phyloP scores from a whole-genome alignment of 495 filamentous ascomycete species.

The Podospora comata region DNA sequence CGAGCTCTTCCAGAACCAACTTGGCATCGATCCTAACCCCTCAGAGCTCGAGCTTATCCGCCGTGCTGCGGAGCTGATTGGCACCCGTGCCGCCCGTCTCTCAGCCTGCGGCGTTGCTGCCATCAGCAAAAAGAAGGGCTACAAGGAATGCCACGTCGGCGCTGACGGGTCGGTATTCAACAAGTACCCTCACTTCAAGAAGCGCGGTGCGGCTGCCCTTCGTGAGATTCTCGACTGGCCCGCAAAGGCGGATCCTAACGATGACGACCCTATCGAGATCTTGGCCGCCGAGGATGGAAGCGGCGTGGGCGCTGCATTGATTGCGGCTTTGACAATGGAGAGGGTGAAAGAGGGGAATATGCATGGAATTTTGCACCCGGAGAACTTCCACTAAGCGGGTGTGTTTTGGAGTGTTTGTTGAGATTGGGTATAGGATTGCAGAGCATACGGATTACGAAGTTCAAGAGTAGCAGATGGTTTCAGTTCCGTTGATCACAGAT shows the following conservation, averaged over 20 bases:
- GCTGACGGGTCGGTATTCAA: constrained; percentile 97
- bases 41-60: constrained; percentile 83
- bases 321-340: constrained; percentile 90
- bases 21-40: constrained; percentile 63
- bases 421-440: background rate
- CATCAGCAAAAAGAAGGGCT: constrained; percentile 93
- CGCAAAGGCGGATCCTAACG: constrained; percentile 53
- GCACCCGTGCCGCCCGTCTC: constrained; percentile 87
- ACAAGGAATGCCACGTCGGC: constrained; percentile 83
- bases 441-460: background rate
- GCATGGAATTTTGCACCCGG: constrained; percentile 72
- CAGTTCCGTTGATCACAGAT: background rate
- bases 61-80: constrained; percentile 86
- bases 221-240: constrained; percentile 94
- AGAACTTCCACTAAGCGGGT: constrained; percentile 46
- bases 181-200: constrained; percentile 97
- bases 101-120: constrained; percentile 92
- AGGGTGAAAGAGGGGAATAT: constrained; percentile 73
- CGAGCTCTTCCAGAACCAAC: constrained; percentile 71
- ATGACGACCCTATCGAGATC: constrained; percentile 81
- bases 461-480: background rate
- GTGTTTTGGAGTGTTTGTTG: background rate
- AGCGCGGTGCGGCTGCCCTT: constrained; percentile 79
- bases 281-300: constrained; percentile 88
- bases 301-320: constrained; percentile 93